These are phyloP conservation scores for Penicillium macrosclerotiorum DNA, from an alignment of 495 filamentous ascomycete genomes.

Conservation along the genomic window DNA sequence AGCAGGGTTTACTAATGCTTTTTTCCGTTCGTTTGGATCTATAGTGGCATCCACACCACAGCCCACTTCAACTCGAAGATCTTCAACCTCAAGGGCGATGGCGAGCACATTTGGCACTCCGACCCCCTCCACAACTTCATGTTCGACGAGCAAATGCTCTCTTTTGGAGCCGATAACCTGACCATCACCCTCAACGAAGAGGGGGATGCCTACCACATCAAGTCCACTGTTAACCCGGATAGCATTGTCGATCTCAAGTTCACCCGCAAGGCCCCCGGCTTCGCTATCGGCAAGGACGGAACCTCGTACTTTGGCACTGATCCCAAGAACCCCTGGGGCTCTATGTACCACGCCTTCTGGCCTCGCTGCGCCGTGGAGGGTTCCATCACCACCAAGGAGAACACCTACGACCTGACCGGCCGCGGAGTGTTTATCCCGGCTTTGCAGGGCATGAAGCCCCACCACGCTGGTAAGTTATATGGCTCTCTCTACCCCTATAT, in stretches of 20 bases:
- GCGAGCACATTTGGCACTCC: slow-evolving; percentile 72
- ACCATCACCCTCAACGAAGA: slow-evolving; percentile 82
- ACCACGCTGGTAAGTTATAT: slow-evolving; percentile 71
- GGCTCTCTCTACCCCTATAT: no score
- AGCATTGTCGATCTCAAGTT: slow-evolving; percentile 81
- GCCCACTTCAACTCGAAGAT: slow-evolving; percentile 90
- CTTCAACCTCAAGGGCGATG: slow-evolving; percentile 70
- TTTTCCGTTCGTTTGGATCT: neutral
- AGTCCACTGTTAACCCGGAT: slow-evolving; percentile 73
- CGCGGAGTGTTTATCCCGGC: slow-evolving; percentile 75
- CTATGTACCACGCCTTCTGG: slow-evolving; percentile 91
- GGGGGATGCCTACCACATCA: slow-evolving; percentile 76
- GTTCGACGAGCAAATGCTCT: slow-evolving; percentile 79
- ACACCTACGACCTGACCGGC: slow-evolving; percentile 80
- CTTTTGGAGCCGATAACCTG: slow-evolving; percentile 80
- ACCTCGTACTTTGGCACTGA: slow-evolving; percentile 85
- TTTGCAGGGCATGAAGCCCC: slow-evolving; percentile 97
- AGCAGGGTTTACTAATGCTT: no score
- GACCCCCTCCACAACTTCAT: slow-evolving; percentile 70
- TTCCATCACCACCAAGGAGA: slow-evolving; percentile 76
- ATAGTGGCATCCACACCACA: slow-evolving; percentile 83
- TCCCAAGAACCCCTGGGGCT: slow-evolving; percentile 80
- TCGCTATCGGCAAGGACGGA: slow-evolving; percentile 83
- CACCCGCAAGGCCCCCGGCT: slow-evolving; percentile 72
- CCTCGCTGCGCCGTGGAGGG: slow-evolving; percentile 79